Percentiles rank a stretch among this genome's conserved stretches.
These are phyloP conservation scores for Coemansia furcata DNA, from an alignment of 192 early-diverging fungal genomes.

Conservation along the genomic window DNA sequence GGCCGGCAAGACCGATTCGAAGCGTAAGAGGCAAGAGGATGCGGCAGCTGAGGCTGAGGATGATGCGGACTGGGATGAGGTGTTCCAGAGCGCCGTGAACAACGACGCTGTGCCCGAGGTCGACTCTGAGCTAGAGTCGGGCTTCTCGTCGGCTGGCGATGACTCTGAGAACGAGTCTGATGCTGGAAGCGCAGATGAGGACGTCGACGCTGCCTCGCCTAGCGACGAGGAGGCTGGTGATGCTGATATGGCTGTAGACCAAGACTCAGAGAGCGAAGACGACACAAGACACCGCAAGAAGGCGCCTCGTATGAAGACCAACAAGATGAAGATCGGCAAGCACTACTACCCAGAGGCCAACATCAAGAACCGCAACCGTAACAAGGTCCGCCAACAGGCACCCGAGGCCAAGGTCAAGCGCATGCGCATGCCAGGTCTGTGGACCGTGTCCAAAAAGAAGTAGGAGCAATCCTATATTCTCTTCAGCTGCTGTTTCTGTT, in stretches of 20 bases:
- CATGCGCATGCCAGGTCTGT: slow-evolving; percentile 51
- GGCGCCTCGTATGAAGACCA: slow-evolving; percentile 80
- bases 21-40: slow-evolving; percentile 44
- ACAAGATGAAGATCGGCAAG: slow-evolving; percentile 86
- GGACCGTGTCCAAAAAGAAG: slow-evolving; percentile 41
- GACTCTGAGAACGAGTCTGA: slow-evolving; percentile 16
- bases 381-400: slow-evolving; percentile 72
- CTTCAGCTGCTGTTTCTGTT: neutral
- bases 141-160: slow-evolving; percentile 38
- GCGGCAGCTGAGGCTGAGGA: slow-evolving; percentile 37
- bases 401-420: slow-evolving; percentile 50
- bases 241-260: slow-evolving; percentile 24
- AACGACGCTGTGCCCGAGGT: slow-evolving; percentile 47
- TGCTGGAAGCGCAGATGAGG: slow-evolving; percentile 33
- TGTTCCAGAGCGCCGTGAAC: slow-evolving; percentile 79
- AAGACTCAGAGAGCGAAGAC: slow-evolving; percentile 27
- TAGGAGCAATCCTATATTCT: neutral
- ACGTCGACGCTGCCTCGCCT: neutral
- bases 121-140: slow-evolving; percentile 50
- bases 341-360: slow-evolving; percentile 93
- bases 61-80: slow-evolving; percentile 82
- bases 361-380: slow-evolving; percentile 92
- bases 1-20: slow-evolving; percentile 22
- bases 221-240: slow-evolving; percentile 13
- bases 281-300: slow-evolving; percentile 64